Conservation (phyloP, 2,329 filamentous ascomycete species). For the Colletotrichum sp. region DNA sequence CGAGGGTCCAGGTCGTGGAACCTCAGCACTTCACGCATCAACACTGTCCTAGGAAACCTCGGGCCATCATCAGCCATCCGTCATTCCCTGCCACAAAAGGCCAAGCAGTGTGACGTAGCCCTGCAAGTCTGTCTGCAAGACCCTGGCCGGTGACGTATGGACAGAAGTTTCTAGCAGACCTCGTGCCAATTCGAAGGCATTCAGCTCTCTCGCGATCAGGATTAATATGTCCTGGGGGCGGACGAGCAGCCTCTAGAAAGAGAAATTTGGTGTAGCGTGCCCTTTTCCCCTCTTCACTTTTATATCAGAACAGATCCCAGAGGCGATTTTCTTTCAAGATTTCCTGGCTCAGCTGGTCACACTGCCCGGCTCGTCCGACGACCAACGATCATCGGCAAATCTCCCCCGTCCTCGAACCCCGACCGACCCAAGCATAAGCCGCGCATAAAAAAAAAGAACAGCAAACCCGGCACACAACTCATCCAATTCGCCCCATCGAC, state of each 20-base stretch:
- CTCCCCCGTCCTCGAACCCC: neutral
- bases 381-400: neutral
- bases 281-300: neutral
- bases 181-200: neutral
- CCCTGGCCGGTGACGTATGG: neutral
- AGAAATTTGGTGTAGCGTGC: neutral
- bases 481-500: neutral
- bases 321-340: neutral
- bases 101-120: neutral
- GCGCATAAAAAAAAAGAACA: neutral
- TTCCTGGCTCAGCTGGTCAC: too few relatives aligned
- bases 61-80: neutral
- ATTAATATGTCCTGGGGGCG: neutral
- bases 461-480: neutral
- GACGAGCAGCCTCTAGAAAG: neutral
- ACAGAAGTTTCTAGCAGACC: neutral
- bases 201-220: neutral
- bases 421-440: neutral
- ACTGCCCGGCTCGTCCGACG: neutral
- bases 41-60: neutral
- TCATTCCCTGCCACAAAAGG: neutral
- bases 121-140: neutral
- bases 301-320: neutral
- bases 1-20: neutral
- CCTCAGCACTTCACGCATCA: neutral